Evolutionary conservation across 441 rosid species (phyloP).

Genomic region (Mallotus repandus): DNA sequence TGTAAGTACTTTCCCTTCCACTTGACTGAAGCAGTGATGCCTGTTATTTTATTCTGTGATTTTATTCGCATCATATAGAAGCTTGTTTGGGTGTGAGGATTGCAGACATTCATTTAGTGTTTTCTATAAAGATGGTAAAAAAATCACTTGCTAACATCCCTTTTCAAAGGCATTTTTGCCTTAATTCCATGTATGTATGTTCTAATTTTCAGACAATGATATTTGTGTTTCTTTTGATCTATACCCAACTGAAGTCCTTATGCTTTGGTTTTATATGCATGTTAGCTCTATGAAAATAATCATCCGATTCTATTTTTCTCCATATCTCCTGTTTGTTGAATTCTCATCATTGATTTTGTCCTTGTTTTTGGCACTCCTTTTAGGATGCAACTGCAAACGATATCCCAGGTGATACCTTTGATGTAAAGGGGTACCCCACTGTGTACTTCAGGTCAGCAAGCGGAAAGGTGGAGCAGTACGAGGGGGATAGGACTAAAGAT

Average conservation of each 20-base stretch:
- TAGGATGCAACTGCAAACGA: constrained; percentile 96
- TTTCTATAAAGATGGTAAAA: too few species aligned
- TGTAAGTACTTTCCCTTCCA: constrained; percentile 46
- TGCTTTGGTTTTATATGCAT: too few species aligned
- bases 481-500: constrained; percentile 78
- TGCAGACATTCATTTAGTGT: too few species aligned
- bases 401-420: constrained; percentile 52
- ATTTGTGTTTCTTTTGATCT: too few species aligned
- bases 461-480: constrained; percentile 58
- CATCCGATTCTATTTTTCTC: background rate
- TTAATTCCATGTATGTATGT: too few species aligned
- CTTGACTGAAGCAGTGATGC: background rate
- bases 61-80: background rate
- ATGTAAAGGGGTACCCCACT: constrained; percentile 85
- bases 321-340: background rate
- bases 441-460: constrained; percentile 70
- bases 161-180: too few species aligned
- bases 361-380: background rate
- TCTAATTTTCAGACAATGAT: too few species aligned
- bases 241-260: too few species aligned
- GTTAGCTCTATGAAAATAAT: too few species aligned
- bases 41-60: background rate
- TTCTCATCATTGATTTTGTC: background rate
- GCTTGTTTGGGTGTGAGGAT: too few species aligned
- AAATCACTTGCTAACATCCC: too few species aligned